These are phyloP conservation scores for Circinella umbellata DNA, from an alignment of 371 early-diverging fungal species.

Conservation along the genomic window DNA sequence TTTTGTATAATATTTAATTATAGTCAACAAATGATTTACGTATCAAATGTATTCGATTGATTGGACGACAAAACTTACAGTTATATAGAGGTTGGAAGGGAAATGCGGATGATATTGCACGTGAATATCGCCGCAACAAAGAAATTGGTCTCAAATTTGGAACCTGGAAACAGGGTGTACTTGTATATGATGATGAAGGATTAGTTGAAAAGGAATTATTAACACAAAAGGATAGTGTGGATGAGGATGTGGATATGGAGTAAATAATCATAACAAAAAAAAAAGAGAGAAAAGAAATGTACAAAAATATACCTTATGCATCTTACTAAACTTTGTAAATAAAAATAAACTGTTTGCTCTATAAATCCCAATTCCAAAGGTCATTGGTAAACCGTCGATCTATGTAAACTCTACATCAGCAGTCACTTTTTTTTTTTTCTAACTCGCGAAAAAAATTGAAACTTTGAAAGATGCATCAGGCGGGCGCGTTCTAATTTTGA, in stretches of 20 bases:
- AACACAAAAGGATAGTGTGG: conserved; percentile 14
- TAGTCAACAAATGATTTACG: conserved; percentile 84
- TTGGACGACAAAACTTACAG: conserved; percentile 90
- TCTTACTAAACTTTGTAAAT: conserved; percentile 7
- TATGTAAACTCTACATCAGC: conserved; percentile 10
- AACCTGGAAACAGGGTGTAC: conserved; percentile 81
- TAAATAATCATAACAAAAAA: conserved; percentile 9
- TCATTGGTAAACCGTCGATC: not conserved
- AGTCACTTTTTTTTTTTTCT: conserved; percentile 14
- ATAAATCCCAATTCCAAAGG: not conserved
- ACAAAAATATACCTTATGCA: conserved; percentile 8
- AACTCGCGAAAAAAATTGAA: not conserved
- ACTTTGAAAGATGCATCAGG: too few species aligned
- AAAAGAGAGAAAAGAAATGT: not conserved
- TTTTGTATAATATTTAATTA: too few species aligned
- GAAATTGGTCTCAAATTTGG: conserved; percentile 77
- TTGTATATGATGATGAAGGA: conserved; percentile 89
- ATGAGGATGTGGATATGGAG: conserved; percentile 33
- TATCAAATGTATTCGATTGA: conserved; percentile 81
- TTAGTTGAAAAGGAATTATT: conserved; percentile 58
- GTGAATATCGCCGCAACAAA: conserved; percentile 82
- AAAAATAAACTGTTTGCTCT: not conserved
- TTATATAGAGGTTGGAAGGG: conserved; percentile 89
- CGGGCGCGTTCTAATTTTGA: not conserved
- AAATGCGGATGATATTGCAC: conserved; percentile 65